phyloP scores from a whole-genome alignment of 139 green algal species.

The Chlamydomonas sp. region DNA sequence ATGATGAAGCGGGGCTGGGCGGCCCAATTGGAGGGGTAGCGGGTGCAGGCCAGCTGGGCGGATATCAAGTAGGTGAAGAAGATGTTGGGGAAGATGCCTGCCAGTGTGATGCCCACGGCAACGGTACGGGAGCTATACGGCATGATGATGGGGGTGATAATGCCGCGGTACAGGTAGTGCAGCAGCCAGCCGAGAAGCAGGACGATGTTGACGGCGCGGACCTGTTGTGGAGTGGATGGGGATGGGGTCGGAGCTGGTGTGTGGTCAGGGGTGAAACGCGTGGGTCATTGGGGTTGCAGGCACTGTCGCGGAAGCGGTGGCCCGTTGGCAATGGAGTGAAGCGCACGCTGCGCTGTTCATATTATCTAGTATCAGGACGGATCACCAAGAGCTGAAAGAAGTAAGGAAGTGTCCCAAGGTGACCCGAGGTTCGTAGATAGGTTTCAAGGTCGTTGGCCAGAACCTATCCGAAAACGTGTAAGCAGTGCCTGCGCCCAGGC shows the following conservation, averaged over 20 bases:
- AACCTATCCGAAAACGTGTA: no score
- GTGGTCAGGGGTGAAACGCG: background rate
- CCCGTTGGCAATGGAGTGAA: no score
- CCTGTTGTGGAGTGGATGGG: background rate
- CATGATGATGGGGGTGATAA: conserved; percentile 28
- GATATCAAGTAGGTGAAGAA: conserved; percentile 34
- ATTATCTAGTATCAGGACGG: no score
- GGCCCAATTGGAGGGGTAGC: background rate
- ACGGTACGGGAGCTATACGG: conserved; percentile 26
- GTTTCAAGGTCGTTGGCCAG: no score
- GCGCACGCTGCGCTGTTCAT: no score
- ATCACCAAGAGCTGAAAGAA: no score
- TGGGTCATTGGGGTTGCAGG: no score
- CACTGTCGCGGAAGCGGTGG: background rate
- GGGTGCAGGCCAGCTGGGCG: background rate
- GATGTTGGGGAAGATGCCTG: conserved; percentile 30
- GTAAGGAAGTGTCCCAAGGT: no score
- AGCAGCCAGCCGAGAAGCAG: conserved; percentile 32
- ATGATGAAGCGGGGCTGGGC: background rate
- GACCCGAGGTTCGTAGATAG: no score
- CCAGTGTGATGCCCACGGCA: conserved; percentile 17
- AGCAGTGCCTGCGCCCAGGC: no score
- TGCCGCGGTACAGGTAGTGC: conserved; percentile 33
- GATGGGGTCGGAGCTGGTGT: no score
- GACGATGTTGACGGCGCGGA: conserved; percentile 14